Conservation (phyloP, 495 filamentous ascomycete species). For the Penicillium macrosclerotiorum region DNA sequence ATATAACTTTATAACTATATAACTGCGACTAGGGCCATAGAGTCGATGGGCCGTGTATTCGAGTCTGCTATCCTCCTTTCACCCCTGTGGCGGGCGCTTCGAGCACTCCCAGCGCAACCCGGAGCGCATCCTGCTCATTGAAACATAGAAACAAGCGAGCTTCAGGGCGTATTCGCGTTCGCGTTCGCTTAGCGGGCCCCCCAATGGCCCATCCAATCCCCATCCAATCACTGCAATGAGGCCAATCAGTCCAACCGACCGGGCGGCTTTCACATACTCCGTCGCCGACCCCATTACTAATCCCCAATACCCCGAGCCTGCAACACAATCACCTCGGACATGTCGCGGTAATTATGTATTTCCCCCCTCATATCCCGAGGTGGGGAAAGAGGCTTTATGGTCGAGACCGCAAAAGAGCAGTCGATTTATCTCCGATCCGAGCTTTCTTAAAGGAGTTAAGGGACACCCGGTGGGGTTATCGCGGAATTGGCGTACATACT, state of each 20-base stretch:
- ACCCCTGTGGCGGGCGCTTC: no score
- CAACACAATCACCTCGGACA: no score
- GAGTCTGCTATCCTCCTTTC: no score
- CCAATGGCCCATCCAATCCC: no score
- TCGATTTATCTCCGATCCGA: conserved; percentile 1
- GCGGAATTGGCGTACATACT: no score
- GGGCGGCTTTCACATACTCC: neutral
- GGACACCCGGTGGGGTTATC: no score
- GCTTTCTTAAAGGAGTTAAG: neutral
- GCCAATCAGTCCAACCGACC: neutral
- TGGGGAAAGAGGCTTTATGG: neutral
- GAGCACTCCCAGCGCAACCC: no score
- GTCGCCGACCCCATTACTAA: conserved; percentile 1
- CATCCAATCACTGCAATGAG: neutral
- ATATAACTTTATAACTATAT: no score
- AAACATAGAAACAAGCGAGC: neutral
- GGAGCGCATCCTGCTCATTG: no score
- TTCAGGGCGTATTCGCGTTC: conserved; percentile 8
- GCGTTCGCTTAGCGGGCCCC: conserved; percentile 11
- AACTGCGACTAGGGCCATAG: no score
- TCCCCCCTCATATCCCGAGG: neutral
- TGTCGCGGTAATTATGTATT: neutral
- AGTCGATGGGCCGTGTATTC: no score
- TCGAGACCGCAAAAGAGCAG: no score
- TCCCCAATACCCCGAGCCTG: conserved; percentile 4